Conservation (phyloP, 805 yeast genomes). For the Candida hispaniensis region DNA sequence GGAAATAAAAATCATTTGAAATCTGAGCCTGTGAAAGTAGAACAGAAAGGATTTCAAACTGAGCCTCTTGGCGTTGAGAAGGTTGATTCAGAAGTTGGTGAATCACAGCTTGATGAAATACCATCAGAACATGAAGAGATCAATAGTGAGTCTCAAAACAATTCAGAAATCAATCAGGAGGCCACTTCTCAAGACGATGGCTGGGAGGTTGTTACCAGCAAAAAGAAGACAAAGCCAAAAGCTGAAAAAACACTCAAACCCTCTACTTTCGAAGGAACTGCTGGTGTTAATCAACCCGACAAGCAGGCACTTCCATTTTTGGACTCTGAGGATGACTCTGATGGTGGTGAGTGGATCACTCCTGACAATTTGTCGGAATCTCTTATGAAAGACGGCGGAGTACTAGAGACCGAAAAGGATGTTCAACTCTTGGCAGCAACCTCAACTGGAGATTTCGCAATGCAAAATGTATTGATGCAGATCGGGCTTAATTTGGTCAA, state of each 20-base stretch:
- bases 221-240: neutral
- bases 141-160: neutral
- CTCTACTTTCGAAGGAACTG: slow-evolving; percentile 6
- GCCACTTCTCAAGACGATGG: slow-evolving; percentile 13
- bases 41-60: neutral
- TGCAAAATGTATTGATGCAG: slow-evolving; percentile 89
- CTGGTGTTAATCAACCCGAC: slow-evolving; percentile 13
- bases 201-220: slow-evolving; percentile 15
- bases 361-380: slow-evolving; percentile 70
- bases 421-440: slow-evolving; percentile 60
- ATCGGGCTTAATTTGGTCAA: slow-evolving; percentile 82
- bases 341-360: slow-evolving; percentile 85
- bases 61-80: slow-evolving; percentile 1
- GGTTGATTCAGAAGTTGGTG: slow-evolving; percentile 17
- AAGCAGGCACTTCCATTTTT: slow-evolving; percentile 13
- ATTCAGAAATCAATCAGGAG: slow-evolving; percentile 1
- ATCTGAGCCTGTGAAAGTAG: neutral
- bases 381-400: slow-evolving; percentile 55
- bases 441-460: slow-evolving; percentile 94
- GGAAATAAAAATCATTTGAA: slow-evolving; percentile 5
- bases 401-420: slow-evolving; percentile 34
- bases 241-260: slow-evolving; percentile 3
- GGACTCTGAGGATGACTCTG: slow-evolving; percentile 49
- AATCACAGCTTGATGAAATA: slow-evolving; percentile 1
- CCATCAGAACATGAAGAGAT: neutral